Percentiles rank a stretch among this genome's conserved stretches.
phyloP scores from a whole-genome alignment of 2,329 filamentous ascomycete genomes.

The Cryphonectria carpinicola region DNA sequence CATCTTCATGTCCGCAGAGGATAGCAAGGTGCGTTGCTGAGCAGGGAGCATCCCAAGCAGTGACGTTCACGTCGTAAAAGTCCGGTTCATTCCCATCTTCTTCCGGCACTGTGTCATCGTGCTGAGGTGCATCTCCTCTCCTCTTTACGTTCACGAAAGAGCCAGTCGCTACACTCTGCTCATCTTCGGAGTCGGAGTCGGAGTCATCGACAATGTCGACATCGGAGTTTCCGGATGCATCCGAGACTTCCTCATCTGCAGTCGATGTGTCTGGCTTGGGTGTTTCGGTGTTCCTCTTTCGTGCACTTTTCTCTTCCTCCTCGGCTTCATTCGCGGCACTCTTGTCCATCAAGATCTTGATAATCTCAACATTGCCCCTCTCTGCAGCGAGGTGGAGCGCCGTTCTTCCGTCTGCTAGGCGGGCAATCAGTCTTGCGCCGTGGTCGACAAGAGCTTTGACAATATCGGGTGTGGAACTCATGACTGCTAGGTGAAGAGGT shows the following conservation, averaged over 20 bases:
- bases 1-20: conserved; percentile 68
- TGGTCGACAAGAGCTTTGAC: conserved; percentile 73
- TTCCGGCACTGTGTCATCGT: conserved; percentile 52
- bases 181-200: conserved; percentile 54
- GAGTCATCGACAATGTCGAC: conserved; percentile 51
- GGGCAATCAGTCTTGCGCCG: conserved; percentile 72
- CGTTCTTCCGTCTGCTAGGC: conserved; percentile 78
- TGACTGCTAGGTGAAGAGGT: conserved; percentile 76
- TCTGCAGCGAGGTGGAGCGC: conserved; percentile 81
- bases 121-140: conserved; percentile 36
- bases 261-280: conserved; percentile 34
- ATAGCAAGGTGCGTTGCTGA: conserved; percentile 82
- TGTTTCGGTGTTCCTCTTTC: conserved; percentile 43
- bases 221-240: conserved; percentile 46
- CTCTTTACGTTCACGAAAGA: conserved; percentile 73
- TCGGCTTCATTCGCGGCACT: conserved; percentile 75
- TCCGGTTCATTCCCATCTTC: conserved; percentile 72
- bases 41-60: conserved; percentile 78
- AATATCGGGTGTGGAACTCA: conserved; percentile 69
- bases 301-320: conserved; percentile 62
- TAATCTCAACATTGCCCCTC: conserved; percentile 69
- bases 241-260: conserved; percentile 35
- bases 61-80: conserved; percentile 75
- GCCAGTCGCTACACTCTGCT: conserved; percentile 62
- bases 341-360: conserved; percentile 72